Percentiles rank a stretch among this genome's conserved stretches.
These are phyloP conservation scores for Ilyonectria destructans DNA, from an alignment of 2,329 filamentous ascomycete species.

Conservation along the genomic window DNA sequence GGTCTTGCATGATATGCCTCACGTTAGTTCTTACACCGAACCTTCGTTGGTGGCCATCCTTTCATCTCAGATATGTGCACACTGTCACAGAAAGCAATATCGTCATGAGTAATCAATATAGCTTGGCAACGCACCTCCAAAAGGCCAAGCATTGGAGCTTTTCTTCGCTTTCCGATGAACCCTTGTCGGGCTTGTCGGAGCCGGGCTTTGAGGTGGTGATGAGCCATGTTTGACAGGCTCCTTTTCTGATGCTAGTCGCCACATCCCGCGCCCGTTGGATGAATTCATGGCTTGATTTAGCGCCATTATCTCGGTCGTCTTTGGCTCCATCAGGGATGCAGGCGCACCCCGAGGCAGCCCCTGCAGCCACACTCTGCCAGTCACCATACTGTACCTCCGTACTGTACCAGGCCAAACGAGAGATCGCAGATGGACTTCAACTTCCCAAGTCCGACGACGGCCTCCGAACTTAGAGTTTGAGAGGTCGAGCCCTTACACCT, in stretches of 20 bases:
- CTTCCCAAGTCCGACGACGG: neutral
- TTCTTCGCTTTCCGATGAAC: too few species aligned
- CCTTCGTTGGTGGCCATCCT: neutral
- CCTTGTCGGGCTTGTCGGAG: slow-evolving; percentile 31
- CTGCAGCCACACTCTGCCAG: too few species aligned
- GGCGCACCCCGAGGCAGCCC: too few species aligned
- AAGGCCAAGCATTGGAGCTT: too few species aligned
- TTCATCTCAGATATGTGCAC: slow-evolving; percentile 15
- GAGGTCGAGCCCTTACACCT: neutral
- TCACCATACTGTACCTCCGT: too few species aligned
- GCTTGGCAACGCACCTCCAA: too few species aligned
- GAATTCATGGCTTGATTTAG: slow-evolving; percentile 40
- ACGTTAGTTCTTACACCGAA: slow-evolving; percentile 1
- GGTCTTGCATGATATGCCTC: slow-evolving; percentile 10
- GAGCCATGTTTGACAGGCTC: slow-evolving; percentile 36
- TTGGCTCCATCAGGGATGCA: too few species aligned
- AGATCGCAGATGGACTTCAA: neutral
- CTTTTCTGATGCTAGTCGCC: slow-evolving; percentile 33
- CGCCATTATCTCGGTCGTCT: slow-evolving; percentile 23
- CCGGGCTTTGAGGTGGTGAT: slow-evolving; percentile 30
- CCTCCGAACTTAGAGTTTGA: neutral
- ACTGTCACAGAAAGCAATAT: slow-evolving; percentile 1
- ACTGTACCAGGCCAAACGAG: neutral
- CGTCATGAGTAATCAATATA: too few species aligned
- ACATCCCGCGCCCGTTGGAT: slow-evolving; percentile 34